A percentile compares a stretch with the other conserved stretches of the same genome.
These are phyloP conservation scores for Trichoderma oligosporum DNA, from an alignment of 2,329 filamentous ascomycete genomes.

Conservation along the genomic window DNA sequence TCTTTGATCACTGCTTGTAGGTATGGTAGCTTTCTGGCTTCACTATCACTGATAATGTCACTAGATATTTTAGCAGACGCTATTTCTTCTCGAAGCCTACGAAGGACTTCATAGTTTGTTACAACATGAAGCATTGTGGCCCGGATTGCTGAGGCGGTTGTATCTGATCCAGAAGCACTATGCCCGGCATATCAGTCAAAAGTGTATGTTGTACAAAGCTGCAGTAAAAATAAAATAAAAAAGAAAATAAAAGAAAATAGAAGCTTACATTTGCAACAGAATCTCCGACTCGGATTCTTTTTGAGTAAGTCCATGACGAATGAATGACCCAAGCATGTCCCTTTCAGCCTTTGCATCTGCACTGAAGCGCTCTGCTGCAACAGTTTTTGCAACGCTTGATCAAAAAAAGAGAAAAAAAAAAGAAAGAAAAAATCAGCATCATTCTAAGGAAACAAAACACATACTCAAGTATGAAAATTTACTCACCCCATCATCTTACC, in stretches of 20 bases:
- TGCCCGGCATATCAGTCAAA: neutral
- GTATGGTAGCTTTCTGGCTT: constrained; percentile 39
- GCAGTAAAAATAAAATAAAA: neutral
- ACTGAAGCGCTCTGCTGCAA: constrained; percentile 45
- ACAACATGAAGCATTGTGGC: constrained; percentile 51
- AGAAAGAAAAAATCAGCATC: neutral
- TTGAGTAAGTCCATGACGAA: constrained; percentile 38
- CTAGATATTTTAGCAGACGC: constrained; percentile 19
- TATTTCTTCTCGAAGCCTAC: constrained; percentile 39
- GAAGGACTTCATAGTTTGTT: constrained; percentile 45
- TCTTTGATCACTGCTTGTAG: constrained; percentile 51
- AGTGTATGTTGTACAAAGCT: neutral
- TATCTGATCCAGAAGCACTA: constrained; percentile 54
- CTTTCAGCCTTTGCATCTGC: constrained; percentile 39
- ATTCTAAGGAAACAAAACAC: neutral
- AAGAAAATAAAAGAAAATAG: too few relatives aligned
- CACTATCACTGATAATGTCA: constrained; percentile 31
- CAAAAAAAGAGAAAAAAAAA: neutral
- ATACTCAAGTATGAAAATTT: neutral
- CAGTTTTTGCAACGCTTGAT: constrained; percentile 40
- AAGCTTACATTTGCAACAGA: constrained; percentile 36
- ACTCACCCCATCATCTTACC: constrained; percentile 45
- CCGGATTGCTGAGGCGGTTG: constrained; percentile 53
- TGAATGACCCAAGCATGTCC: constrained; percentile 51
- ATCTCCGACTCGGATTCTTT: constrained; percentile 44